phyloP scores from a whole-genome alignment of 306 rosid species.

The Cucurbita moschata region DNA sequence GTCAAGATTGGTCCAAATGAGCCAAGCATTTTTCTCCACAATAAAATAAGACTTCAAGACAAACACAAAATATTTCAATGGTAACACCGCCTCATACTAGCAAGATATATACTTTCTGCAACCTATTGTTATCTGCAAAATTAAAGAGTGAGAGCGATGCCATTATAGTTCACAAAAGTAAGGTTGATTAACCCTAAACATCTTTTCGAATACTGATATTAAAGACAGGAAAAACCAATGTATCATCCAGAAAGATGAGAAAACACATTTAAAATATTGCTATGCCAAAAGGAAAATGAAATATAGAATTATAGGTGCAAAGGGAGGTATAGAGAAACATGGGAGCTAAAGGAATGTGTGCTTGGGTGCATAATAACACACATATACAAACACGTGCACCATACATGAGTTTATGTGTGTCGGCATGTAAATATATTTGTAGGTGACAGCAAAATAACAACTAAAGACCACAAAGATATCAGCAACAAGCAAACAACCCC shows the following conservation, averaged over 20 bases:
- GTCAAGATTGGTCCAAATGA: conserved; percentile 57
- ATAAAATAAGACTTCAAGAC: conserved; percentile 4
- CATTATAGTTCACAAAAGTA: neutral
- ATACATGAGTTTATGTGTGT: neutral
- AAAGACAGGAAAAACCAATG: neutral
- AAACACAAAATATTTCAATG: conserved; percentile 1
- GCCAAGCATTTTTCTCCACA: conserved; percentile 35
- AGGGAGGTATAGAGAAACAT: neutral
- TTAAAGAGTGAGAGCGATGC: neutral
- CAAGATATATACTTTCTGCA: conserved; percentile 6
- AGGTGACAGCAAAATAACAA: neutral
- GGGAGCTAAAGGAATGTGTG: neutral
- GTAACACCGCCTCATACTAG: conserved; percentile 3
- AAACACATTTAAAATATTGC: neutral
- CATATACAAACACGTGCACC: neutral
- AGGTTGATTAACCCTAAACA: neutral
- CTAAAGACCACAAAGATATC: neutral
- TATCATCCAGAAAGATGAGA: neutral
- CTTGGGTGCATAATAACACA: neutral
- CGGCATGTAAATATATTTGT: neutral
- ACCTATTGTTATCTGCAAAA: conserved; percentile 6
- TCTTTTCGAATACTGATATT: neutral
- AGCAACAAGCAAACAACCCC: neutral
- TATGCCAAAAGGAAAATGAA: neutral
- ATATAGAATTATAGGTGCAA: neutral